Conservation (phyloP, 371 early-diverging fungal genomes). For the Basidiobolus meristosporus region DNA sequence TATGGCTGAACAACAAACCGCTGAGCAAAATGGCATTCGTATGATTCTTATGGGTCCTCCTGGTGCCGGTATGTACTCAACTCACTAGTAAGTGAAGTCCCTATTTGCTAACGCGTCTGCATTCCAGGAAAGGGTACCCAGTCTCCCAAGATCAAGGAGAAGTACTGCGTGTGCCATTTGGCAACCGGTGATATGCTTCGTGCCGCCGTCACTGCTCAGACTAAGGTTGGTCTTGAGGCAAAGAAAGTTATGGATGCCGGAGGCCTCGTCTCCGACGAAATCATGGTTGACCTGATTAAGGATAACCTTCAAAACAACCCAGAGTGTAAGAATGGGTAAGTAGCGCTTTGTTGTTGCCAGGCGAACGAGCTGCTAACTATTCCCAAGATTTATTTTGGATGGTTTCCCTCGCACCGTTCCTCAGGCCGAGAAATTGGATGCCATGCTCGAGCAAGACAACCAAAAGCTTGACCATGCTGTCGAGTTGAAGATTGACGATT, state of each 20-base stretch:
- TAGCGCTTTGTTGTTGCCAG: no score
- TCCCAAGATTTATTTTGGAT: constrained; percentile 88
- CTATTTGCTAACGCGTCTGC: no score
- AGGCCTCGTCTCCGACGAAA: constrained; percentile 92
- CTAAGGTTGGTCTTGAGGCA: constrained; percentile 81
- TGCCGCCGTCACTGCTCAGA: constrained; percentile 83
- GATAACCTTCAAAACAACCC: constrained; percentile 81
- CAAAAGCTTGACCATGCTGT: constrained; percentile 79
- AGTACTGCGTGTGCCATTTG: constrained; percentile 90
- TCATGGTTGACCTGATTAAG: constrained; percentile 92
- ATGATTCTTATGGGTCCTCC: constrained; percentile 98
- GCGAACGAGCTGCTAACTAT: no score
- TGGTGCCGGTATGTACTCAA: constrained; percentile 58
- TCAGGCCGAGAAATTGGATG: constrained; percentile 96
- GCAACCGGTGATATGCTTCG: constrained; percentile 99
- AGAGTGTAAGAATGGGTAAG: constrained; percentile 80
- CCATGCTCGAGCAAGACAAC: constrained; percentile 68
- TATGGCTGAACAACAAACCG: constrained; percentile 2
- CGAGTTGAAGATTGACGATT: constrained; percentile 87
- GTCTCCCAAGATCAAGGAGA: constrained; percentile 85
- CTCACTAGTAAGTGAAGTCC: no score
- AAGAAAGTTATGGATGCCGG: constrained; percentile 98
- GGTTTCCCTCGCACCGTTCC: constrained; percentile 98
- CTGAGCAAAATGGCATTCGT: constrained; percentile 22
- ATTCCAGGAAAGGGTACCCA: constrained; percentile 98